These are phyloP conservation scores for Dactylonectria macrodidyma DNA, from an alignment of 2,329 filamentous ascomycete genomes.

Conservation along the genomic window DNA sequence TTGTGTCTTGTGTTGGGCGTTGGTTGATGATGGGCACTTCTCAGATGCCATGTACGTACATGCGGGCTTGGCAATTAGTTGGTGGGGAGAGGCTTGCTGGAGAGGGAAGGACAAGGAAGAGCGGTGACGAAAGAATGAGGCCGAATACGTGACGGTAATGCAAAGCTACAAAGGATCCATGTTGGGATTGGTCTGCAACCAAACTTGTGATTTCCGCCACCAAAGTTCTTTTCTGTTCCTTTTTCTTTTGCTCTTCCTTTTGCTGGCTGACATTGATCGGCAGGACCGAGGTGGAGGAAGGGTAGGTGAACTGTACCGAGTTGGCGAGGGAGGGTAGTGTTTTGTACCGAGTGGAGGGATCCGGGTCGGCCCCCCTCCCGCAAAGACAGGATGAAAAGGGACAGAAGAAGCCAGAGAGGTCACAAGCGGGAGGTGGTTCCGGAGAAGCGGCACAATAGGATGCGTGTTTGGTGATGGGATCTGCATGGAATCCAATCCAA, in stretches of 20 bases:
- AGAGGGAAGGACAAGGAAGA: background rate
- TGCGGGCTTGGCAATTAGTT: background rate
- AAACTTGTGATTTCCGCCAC: background rate
- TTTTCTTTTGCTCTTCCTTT: background rate
- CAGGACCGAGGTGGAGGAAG: background rate
- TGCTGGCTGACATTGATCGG: background rate
- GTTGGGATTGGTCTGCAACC: background rate
- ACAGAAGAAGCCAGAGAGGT: background rate
- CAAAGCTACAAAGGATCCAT: background rate
- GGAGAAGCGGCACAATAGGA: background rate
- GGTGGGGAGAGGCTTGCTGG: conserved; percentile 1
- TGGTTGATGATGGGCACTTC: background rate
- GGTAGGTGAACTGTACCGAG: no score
- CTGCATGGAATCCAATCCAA: background rate
- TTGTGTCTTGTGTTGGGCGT: background rate
- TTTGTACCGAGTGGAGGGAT: background rate
- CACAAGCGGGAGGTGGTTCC: background rate
- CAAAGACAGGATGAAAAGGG: no score
- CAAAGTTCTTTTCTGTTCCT: background rate
- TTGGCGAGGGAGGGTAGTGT: no score
- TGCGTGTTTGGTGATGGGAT: background rate
- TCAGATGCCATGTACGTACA: background rate
- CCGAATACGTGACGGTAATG: background rate
- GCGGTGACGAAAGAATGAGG: conserved; percentile 1
- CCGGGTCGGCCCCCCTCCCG: background rate